These are phyloP conservation scores for Halophytophthora polymorphica DNA, from an alignment of 352 stramenopile species.

Conservation along the genomic window DNA sequence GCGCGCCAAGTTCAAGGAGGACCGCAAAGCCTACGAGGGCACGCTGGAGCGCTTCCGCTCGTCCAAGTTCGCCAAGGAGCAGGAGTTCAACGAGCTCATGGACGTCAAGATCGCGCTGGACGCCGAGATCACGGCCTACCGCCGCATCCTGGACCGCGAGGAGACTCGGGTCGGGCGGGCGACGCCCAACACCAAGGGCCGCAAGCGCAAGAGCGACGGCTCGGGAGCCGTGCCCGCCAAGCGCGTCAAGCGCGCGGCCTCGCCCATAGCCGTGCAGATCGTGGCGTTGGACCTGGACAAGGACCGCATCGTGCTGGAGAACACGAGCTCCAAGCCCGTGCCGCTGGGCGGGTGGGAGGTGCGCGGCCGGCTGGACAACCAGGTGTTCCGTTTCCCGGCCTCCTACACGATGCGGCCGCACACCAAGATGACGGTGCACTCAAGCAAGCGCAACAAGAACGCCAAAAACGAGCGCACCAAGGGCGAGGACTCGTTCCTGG, in stretches of 20 bases:
- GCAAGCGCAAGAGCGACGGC: slow-evolving; percentile 68
- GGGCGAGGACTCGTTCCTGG: slow-evolving; percentile 72
- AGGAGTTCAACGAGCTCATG: slow-evolving; percentile 87
- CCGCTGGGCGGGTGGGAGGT: slow-evolving; percentile 67
- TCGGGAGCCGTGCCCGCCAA: slow-evolving; percentile 28
- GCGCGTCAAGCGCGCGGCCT: slow-evolving; percentile 36
- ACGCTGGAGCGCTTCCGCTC: slow-evolving; percentile 66
- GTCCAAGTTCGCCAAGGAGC: slow-evolving; percentile 70
- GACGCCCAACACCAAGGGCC: slow-evolving; percentile 45
- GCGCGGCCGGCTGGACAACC: slow-evolving; percentile 46
- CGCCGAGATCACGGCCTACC: slow-evolving; percentile 78
- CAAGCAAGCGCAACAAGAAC: slow-evolving; percentile 77
- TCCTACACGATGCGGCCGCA: slow-evolving; percentile 69
- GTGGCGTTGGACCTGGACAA: slow-evolving; percentile 65
- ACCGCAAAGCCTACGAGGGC: slow-evolving; percentile 70
- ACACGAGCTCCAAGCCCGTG: slow-evolving; percentile 56
- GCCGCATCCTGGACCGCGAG: slow-evolving; percentile 78
- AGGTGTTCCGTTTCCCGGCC: slow-evolving; percentile 68
- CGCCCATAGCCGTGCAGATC: slow-evolving; percentile 50
- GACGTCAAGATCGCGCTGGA: slow-evolving; percentile 82
- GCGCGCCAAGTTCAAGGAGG: slow-evolving; percentile 71
- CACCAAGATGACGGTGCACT: slow-evolving; percentile 72
- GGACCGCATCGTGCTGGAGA: slow-evolving; percentile 75
- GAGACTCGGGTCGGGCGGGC: slow-evolving; percentile 61
- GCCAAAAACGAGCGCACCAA: slow-evolving; percentile 68